These are phyloP conservation scores for Lactuca sativa DNA, from an alignment of 129 eudicot species.

Conservation along the genomic window DNA sequence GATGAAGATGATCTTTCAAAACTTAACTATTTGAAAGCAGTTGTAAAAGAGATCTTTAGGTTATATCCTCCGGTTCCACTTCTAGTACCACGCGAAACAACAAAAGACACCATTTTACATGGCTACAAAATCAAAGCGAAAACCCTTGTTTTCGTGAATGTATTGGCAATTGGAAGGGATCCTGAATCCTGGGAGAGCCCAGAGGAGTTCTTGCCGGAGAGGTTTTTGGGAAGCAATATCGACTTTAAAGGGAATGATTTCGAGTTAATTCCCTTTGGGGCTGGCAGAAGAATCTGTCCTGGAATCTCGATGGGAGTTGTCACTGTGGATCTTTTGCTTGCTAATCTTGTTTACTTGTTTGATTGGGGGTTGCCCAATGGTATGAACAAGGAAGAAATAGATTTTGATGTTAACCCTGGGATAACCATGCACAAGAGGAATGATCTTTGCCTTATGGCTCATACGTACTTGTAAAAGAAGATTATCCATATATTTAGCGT, in stretches of 20 bases:
- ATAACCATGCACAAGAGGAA: slow-evolving; percentile 43
- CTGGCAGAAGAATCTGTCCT: slow-evolving; percentile 40
- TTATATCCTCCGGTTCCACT: slow-evolving; percentile 30
- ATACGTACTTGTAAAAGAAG: not conserved
- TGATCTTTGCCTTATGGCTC: slow-evolving; percentile 33
- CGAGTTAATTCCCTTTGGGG: slow-evolving; percentile 25
- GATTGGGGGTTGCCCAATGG: slow-evolving; percentile 37
- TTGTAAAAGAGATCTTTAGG: slow-evolving; percentile 33
- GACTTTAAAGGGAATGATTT: slow-evolving; percentile 40
- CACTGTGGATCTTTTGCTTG: slow-evolving; percentile 15
- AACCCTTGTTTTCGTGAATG: slow-evolving; percentile 22
- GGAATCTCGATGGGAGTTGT: slow-evolving; percentile 26
- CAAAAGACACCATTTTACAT: not conserved
- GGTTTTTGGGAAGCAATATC: slow-evolving; percentile 27
- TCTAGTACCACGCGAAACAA: slow-evolving; percentile 13
- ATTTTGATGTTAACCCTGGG: slow-evolving; percentile 31
- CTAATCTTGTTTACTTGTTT: slow-evolving; percentile 9
- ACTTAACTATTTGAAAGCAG: slow-evolving; percentile 25
- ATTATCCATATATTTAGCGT: not conserved
- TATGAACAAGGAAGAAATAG: slow-evolving; percentile 38
- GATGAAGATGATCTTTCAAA: slow-evolving; percentile 29
- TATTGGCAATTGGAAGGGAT: slow-evolving; percentile 34
- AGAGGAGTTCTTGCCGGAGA: slow-evolving; percentile 39
- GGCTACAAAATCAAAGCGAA: slow-evolving; percentile 21
- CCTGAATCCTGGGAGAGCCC: slow-evolving; percentile 37